Percentiles rank a stretch among this genome's conserved stretches.
phyloP scores from a whole-genome alignment of 2,329 filamentous ascomycete species.

The Trichoderma arundinaceum region DNA sequence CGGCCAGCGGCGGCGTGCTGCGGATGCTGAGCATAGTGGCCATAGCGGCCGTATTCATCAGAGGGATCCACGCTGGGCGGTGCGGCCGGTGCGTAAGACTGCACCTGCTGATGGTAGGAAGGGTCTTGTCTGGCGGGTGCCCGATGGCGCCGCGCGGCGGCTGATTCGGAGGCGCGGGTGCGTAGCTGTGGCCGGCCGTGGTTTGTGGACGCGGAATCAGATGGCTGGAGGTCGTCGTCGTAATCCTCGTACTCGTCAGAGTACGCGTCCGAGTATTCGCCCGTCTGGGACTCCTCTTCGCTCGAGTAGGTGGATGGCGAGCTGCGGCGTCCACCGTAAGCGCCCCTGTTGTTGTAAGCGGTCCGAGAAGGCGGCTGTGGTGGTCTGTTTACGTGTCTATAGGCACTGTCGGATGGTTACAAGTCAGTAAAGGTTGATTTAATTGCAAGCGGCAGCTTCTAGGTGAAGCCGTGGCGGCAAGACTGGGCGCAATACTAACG shows the following conservation, averaged over 20 bases:
- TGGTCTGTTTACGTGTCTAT: constrained; percentile 39
- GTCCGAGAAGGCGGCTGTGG: constrained; percentile 36
- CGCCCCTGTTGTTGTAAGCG: constrained; percentile 29
- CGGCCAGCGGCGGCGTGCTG: constrained; percentile 37
- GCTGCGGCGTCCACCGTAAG: constrained; percentile 38
- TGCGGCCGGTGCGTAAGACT: constrained; percentile 50
- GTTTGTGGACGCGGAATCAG: constrained; percentile 62
- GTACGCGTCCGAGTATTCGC: constrained; percentile 39
- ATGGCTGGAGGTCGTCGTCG: constrained; percentile 60
- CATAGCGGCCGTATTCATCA: constrained; percentile 64
- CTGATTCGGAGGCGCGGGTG: constrained; percentile 36
- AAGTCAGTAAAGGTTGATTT: constrained; percentile 34
- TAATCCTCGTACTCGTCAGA: constrained; percentile 46
- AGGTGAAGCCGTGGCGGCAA: constrained; percentile 7
- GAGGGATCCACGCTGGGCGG: constrained; percentile 68
- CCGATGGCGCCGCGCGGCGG: constrained; percentile 42
- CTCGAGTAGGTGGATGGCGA: constrained; percentile 47
- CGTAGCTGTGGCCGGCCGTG: constrained; percentile 42
- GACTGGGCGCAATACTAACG: constrained; percentile 46
- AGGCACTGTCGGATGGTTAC: constrained; percentile 34
- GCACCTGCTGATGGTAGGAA: constrained; percentile 48
- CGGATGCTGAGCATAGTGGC: constrained; percentile 41
- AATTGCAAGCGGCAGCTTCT: constrained; percentile 8
- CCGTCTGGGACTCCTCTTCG: constrained; percentile 46
- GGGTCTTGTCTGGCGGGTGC: constrained; percentile 41